A percentile compares a stretch with the other conserved stretches of the same genome.
These are phyloP conservation scores for Apophysomyces sp. DNA, from an alignment of 371 early-diverging fungal species.

Conservation along the genomic window DNA sequence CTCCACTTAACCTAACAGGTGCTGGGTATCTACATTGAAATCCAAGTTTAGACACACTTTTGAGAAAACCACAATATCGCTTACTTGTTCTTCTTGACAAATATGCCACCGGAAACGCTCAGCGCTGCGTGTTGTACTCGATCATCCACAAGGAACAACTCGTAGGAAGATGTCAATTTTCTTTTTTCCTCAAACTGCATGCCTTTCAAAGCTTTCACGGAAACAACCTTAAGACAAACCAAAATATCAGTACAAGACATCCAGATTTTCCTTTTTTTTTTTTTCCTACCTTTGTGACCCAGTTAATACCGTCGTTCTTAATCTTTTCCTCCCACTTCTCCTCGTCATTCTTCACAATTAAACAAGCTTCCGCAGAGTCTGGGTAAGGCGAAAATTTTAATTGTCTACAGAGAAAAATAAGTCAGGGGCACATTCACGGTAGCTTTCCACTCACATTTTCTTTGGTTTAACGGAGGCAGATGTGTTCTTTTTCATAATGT, in stretches of 20 bases:
- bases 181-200: slow-evolving; percentile 77
- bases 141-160: slow-evolving; percentile 78
- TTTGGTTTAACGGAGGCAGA: background rate
- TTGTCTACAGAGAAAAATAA: background rate
- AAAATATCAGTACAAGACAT: background rate
- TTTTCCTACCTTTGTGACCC: slow-evolving; percentile 51
- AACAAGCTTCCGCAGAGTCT: slow-evolving; percentile 47
- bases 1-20: background rate
- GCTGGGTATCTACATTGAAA: slow-evolving; percentile 54
- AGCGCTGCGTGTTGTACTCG: slow-evolving; percentile 72
- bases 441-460: slow-evolving; percentile 1
- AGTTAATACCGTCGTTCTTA: slow-evolving; percentile 40
- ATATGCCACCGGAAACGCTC: slow-evolving; percentile 72
- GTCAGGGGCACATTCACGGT: background rate
- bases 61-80: background rate
- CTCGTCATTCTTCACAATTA: slow-evolving; percentile 81
- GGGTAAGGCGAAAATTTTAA: slow-evolving; percentile 8
- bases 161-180: slow-evolving; percentile 61
- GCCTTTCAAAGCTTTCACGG: slow-evolving; percentile 72
- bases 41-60: slow-evolving; percentile 65
- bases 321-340: slow-evolving; percentile 63
- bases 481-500: slow-evolving; percentile 3
- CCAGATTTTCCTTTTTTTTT: background rate
- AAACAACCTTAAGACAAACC: slow-evolving; percentile 48
- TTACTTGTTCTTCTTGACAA: slow-evolving; percentile 80